A percentile compares a stretch with the other conserved stretches of the same genome.
Conservation (phyloP, 1,284 basidiomycete genomes). For the Pseudozyma sp. region DNA sequence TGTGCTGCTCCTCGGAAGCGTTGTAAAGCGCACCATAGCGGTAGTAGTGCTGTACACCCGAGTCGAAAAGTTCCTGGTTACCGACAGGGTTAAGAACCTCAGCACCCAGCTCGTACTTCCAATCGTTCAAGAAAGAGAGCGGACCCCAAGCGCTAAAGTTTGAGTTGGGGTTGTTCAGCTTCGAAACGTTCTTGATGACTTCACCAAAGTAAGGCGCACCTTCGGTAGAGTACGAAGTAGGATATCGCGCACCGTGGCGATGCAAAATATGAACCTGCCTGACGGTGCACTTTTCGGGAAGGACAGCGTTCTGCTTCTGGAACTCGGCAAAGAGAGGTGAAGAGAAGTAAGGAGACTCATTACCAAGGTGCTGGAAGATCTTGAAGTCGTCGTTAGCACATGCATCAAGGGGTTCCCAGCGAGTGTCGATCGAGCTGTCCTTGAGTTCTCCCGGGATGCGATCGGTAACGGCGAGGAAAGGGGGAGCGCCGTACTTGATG, state of each 20-base stretch:
- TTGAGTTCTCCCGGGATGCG: constrained; percentile 42
- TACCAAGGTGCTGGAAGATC: constrained; percentile 59
- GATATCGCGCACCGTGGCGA: constrained; percentile 50
- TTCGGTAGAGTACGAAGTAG: constrained; percentile 46
- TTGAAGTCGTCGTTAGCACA: constrained; percentile 29
- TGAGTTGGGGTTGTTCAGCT: constrained; percentile 34
- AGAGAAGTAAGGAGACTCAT: constrained; percentile 56
- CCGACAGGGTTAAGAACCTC: constrained; percentile 85
- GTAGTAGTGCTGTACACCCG: constrained; percentile 62
- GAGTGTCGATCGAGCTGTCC: constrained; percentile 47
- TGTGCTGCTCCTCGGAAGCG: constrained; percentile 50
- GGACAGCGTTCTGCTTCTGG: constrained; percentile 27
- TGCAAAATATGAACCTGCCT: constrained; percentile 57
- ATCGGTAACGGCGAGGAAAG: constrained; percentile 60
- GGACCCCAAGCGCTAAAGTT: constrained; percentile 72
- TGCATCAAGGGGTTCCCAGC: constrained; percentile 39
- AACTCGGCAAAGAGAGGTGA: constrained; percentile 48
- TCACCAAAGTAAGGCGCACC: constrained; percentile 52
- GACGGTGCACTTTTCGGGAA: constrained; percentile 46
- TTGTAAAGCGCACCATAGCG: constrained; percentile 65
- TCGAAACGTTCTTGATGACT: constrained; percentile 43
- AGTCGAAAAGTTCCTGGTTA: constrained; percentile 75
- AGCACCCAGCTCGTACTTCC: constrained; percentile 72
- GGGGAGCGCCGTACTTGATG: constrained; percentile 37
- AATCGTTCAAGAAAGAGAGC: constrained; percentile 80